Base-by-base conservation (phyloP, 371 early-diverging fungal genomes). In the Mortierella sp. region DNA sequence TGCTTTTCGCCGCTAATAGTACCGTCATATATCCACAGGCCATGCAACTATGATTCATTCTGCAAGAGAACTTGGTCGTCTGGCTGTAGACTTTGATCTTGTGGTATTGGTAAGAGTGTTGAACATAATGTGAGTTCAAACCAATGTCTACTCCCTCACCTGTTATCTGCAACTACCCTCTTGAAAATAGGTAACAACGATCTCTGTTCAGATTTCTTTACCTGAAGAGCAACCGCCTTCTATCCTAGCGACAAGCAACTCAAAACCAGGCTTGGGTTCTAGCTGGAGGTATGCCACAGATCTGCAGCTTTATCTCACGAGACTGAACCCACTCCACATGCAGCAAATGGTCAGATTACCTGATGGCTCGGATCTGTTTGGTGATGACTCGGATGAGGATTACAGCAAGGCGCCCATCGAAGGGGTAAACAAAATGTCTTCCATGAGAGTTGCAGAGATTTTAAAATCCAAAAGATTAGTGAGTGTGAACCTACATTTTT, bases 21-120 rank as follows among this genome's bases (percentile, higher is more conserved):
- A 5, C 43, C 13, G 5, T 5, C 43, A 41, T 10, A 19, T 48
- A 48, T 1, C 6, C 41, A 32, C 63, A 67, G 82, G 82, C 7
- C 76, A 69, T 53, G 76, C 82, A 9, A 75, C 82, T 19, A 76
- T 81, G 72, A 76, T 81, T 66, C 76, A 81, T 41, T 53, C 69
- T 4, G 57, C 71, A 11, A 65, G 82, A n/a, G 72, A 72, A 57
- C 67, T 81, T 19, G 65, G 76, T 2, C 58, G 55, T 7, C 33
- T 81, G 10, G 72, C 82, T 9, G 48, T 48, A 9, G 72, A 72
- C 38, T 68, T 61, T 55, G 45, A 36, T 57, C 24, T 69, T 0
- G 67, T 63, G 5, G 63, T 76, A 3, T n/a, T 81, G 61, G 82
- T 75, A 62, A 58, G 74, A 21, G 32, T 4, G 8, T 36, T 60